Evolutionary conservation across 257 asterid genomes (phyloP).

Genomic region (Ligustrum vulgare): DNA sequence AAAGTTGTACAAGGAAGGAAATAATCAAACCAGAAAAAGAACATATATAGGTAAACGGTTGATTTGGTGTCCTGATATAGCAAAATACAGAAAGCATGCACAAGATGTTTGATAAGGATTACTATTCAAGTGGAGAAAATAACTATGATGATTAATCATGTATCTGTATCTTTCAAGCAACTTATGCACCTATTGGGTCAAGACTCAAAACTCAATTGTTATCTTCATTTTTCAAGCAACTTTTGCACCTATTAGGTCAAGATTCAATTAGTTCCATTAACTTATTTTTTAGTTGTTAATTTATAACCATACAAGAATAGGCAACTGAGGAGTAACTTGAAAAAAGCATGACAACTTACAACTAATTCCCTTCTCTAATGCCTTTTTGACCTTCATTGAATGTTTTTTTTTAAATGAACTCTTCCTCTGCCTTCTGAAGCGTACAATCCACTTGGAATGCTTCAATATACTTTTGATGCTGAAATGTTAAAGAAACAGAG

Average conservation of each 20-base stretch:
- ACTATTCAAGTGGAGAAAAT: neutral
- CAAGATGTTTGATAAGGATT: no score
- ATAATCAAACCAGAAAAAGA: neutral
- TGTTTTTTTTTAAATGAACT: constrained; percentile 46
- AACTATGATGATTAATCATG: neutral
- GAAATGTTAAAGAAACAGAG: no score
- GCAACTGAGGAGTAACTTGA: no score
- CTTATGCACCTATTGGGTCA: neutral
- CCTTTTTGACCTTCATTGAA: constrained; percentile 48
- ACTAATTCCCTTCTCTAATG: no score
- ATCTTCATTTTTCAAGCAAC: no score
- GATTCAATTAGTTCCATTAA: no score
- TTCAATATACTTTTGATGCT: constrained; percentile 81
- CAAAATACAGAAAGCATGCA: neutral
- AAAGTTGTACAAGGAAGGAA: no score
- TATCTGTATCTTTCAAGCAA: constrained; percentile 2
- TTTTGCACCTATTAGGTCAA: no score
- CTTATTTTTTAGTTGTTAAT: no score
- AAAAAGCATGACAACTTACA: no score
- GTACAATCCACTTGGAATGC: constrained; percentile 78
- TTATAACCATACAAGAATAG: no score
- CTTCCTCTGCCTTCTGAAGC: constrained; percentile 69
- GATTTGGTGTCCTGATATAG: neutral
- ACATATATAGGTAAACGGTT: neutral
- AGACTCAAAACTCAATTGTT: neutral